These are phyloP conservation scores for Chrysanthemum seticuspe DNA, from an alignment of 129 eudicot genomes.

Conservation along the genomic window DNA sequence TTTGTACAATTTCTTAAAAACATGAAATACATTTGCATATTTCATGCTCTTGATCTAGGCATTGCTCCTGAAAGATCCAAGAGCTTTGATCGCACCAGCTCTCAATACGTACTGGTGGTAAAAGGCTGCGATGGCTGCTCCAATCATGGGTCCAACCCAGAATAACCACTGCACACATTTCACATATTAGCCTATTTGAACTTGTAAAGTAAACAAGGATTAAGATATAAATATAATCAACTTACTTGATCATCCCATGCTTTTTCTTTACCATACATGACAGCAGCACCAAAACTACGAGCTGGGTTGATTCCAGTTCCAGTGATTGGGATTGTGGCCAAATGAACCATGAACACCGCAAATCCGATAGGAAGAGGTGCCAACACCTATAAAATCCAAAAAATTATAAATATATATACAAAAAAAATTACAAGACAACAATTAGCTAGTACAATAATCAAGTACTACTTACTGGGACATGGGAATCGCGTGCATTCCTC, in stretches of 20 bases:
- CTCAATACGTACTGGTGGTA: constrained; percentile 39
- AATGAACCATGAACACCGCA: constrained; percentile 41
- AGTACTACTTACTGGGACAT: constrained; percentile 52
- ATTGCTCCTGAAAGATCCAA: constrained; percentile 45
- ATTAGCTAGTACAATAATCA: no score
- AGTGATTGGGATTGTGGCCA: constrained; percentile 39
- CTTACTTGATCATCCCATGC: constrained; percentile 46
- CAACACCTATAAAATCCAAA: constrained; percentile 28
- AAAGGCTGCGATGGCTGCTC: constrained; percentile 39
- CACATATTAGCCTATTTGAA: constrained; percentile 1
- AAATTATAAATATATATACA: no score
- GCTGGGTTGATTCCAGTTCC: constrained; percentile 45
- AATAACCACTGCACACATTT: constrained; percentile 33
- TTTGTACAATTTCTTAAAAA: constrained; percentile 30
- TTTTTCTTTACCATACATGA: constrained; percentile 38
- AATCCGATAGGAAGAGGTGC: constrained; percentile 41
- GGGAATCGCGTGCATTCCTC: constrained; percentile 72
- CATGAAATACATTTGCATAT: background rate
- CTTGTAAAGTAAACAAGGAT: background rate
- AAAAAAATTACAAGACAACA: no score
- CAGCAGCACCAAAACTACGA: constrained; percentile 43
- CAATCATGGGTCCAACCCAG: constrained; percentile 48
- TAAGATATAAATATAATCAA: background rate
- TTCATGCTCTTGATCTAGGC: constrained; percentile 17
- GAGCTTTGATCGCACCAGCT: constrained; percentile 38